A percentile compares a stretch with the other conserved stretches of the same genome.
Conservation (phyloP, 495 filamentous ascomycete species). For the Ramalina peruviana region DNA sequence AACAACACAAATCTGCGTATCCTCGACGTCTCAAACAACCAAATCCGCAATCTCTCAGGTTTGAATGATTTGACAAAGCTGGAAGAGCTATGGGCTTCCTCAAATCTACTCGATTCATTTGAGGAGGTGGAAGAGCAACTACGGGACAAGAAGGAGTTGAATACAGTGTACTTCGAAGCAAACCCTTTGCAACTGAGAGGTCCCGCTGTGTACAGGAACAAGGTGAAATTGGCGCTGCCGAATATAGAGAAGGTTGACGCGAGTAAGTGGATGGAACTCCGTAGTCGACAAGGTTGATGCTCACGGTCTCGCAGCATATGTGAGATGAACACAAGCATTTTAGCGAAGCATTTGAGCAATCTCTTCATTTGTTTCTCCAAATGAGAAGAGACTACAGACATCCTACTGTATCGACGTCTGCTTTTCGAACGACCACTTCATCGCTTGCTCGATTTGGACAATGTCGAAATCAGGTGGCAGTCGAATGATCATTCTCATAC, state of each 20-base stretch:
- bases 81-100: slow-evolving; percentile 90
- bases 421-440: too few species aligned
- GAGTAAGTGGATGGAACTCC: slow-evolving; percentile 46
- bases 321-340: too few species aligned
- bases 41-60: slow-evolving; percentile 57
- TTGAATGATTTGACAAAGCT: slow-evolving; percentile 54
- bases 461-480: too few species aligned
- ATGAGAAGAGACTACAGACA: too few species aligned
- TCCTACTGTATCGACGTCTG: too few species aligned
- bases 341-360: too few species aligned
- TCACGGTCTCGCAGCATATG: too few species aligned
- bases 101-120: slow-evolving; percentile 68
- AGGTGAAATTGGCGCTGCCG: slow-evolving; percentile 76
- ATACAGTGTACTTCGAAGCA: slow-evolving; percentile 95
- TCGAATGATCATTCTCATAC: too few species aligned
- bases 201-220: slow-evolving; percentile 78
- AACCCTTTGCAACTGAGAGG: slow-evolving; percentile 73
- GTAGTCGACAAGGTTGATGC: too few species aligned
- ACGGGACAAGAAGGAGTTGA: slow-evolving; percentile 58
- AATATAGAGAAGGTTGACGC: slow-evolving; percentile 90
- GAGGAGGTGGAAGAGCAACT: slow-evolving; percentile 73
- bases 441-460: too few species aligned
- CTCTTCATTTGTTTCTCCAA: too few species aligned
- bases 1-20: slow-evolving; percentile 55
- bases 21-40: slow-evolving; percentile 85